phyloP scores from a whole-genome alignment of 108 stramenopile genomes.

The Cyclotella baltica region DNA sequence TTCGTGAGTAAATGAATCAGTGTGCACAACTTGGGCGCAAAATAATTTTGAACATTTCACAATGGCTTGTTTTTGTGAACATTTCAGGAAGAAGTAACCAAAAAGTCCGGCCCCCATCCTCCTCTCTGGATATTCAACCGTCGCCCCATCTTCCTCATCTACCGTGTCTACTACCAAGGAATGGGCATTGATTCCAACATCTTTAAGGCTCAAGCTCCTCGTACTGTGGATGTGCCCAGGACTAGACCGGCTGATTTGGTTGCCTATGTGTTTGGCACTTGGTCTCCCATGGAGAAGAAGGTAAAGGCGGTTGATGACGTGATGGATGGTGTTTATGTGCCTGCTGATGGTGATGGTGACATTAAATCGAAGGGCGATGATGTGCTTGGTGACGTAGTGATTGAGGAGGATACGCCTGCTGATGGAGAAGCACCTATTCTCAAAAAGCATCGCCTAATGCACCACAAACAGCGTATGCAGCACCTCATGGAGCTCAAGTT shows the following conservation, averaged over 20 bases:
- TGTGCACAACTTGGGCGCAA: background rate
- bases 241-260: slow-evolving; percentile 15
- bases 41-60: too few species aligned
- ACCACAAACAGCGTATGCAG: slow-evolving; percentile 8
- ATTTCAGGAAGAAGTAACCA: background rate
- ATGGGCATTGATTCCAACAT: slow-evolving; percentile 4
- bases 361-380: background rate
- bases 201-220: slow-evolving; percentile 4
- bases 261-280: slow-evolving; percentile 3
- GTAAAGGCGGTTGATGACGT: background rate
- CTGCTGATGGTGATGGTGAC: background rate
- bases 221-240: background rate
- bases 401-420: background rate
- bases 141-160: slow-evolving; percentile 19
- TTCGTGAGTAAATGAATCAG: background rate
- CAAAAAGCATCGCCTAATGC: background rate
- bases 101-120: slow-evolving; percentile 8
- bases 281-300: slow-evolving; percentile 4
- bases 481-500: slow-evolving; percentile 19
- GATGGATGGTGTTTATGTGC: background rate
- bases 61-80: slow-evolving; percentile 11
- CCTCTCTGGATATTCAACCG: slow-evolving; percentile 5
- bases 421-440: background rate
- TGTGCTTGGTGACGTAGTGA: background rate
- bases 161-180: slow-evolving; percentile 27